phyloP scores from a whole-genome alignment of 2,329 filamentous ascomycete genomes.

The Aspergillus sp. region DNA sequence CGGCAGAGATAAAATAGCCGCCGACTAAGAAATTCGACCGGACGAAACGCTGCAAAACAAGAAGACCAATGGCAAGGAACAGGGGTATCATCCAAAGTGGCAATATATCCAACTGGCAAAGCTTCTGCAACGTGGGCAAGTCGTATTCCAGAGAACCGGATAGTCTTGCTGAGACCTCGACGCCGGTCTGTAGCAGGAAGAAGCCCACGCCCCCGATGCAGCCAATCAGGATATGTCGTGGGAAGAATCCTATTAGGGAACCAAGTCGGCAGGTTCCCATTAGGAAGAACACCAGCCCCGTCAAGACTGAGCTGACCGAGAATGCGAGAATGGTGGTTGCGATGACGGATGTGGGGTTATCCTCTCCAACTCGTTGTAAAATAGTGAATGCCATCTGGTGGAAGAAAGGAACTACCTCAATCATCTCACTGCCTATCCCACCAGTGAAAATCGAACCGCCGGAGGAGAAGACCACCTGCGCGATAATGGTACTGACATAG shows the following conservation, averaged over 20 bases:
- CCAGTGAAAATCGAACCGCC: slow-evolving; percentile 83
- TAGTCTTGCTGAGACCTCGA: slow-evolving; percentile 86
- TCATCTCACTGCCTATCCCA: slow-evolving; percentile 92
- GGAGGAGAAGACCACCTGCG: slow-evolving; percentile 80
- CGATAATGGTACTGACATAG: slow-evolving; percentile 94
- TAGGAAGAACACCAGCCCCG: slow-evolving; percentile 81
- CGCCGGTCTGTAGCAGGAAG: slow-evolving; percentile 84
- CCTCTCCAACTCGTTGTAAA: slow-evolving; percentile 66
- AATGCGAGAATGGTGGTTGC: slow-evolving; percentile 92
- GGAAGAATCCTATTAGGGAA: slow-evolving; percentile 93
- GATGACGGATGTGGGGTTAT: slow-evolving; percentile 77
- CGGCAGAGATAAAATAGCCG: slow-evolving; percentile 74
- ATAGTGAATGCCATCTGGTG: slow-evolving; percentile 97
- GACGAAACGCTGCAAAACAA: slow-evolving; percentile 67
- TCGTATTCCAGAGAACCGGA: slow-evolving; percentile 81
- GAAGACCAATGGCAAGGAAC: slow-evolving; percentile 65
- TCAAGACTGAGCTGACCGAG: slow-evolving; percentile 82
- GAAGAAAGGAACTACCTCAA: slow-evolving; percentile 97
- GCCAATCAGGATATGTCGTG: slow-evolving; percentile 88
- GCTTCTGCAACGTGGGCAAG: slow-evolving; percentile 64
- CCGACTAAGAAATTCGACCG: slow-evolving; percentile 81
- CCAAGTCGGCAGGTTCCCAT: slow-evolving; percentile 85
- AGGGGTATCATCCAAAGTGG: slow-evolving; percentile 79
- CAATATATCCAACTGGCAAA: slow-evolving; percentile 67
- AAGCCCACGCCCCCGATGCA: slow-evolving; percentile 97